Evolutionary conservation across 345 rosid genomes (phyloP), one percentile per base, ranked within the genome.

Genomic region (Gossypium stocksii): DNA sequence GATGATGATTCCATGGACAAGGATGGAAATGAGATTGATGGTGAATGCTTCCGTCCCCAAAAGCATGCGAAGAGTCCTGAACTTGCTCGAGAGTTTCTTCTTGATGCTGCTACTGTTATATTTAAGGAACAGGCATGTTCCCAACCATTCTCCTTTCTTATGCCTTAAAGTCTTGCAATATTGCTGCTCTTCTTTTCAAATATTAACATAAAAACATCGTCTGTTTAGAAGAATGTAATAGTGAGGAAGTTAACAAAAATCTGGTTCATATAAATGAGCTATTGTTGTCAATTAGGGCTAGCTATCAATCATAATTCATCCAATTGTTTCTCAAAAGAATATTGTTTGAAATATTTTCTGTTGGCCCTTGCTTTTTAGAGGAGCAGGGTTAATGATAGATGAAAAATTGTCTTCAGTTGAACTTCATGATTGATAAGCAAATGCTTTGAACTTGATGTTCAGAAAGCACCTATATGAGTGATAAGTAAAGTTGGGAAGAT

Each of bases 51-150:
- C 75, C 98, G 96, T 82, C 97, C 99, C 48, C 99, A 95, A 80
- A 91, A 95, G 85, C 99, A 95, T 79, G 99, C 97, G 60, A 95
- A 95, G 89, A 95, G 98, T 90, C 98, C 98, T 73, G 99, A 95
- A 84, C 99, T 93, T 85, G 99, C 99, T 82, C 92, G 99, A 83
- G 99, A 95, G 83, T 95, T 95, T 87, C 99, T 95, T 82, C 87
- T 95, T 44, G 99, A 95, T 87, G 96, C 98, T 46, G 98, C 98
- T 63, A 82, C 93, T 9, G 93, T 95, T 73, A 91, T 95, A 74
- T 95, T 95, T 71, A 95, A 95, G 86, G 99, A 95, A 81, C 97
- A 95, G 97, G 99, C 84, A 84, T 77, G 87, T 80, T 72, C 63
- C 25, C 2, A 74, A 59, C 70, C 62, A 78, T 54, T n/a, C 12